Conservation (phyloP, 352 stramenopile genomes). For the Vaucheria bursata region DNA sequence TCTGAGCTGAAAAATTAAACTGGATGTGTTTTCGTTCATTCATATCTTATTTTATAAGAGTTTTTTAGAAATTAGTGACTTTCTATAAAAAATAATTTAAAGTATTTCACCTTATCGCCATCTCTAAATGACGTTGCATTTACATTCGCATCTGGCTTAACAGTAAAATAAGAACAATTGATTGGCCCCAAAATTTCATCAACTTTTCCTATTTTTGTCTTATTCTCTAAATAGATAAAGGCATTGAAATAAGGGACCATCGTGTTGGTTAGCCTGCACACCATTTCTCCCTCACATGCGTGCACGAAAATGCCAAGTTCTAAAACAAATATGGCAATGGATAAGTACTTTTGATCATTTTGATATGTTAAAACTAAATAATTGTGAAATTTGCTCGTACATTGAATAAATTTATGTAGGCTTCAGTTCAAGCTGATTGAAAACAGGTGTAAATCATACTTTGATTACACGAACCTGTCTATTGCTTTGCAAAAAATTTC, state of each 20-base stretch:
- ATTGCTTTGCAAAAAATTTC: no score
- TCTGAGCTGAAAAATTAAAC: neutral
- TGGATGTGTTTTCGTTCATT: neutral
- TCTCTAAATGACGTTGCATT: slow-evolving; percentile 86
- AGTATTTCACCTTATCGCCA: slow-evolving; percentile 90
- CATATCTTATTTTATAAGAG: neutral
- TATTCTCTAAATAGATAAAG: slow-evolving; percentile 94
- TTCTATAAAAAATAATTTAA: neutral
- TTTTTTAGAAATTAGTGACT: neutral
- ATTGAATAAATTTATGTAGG: neutral
- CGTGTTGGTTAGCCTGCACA: slow-evolving; percentile 89
- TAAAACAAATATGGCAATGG: no score
- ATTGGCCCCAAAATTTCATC: slow-evolving; percentile 97
- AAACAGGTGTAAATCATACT: neutral
- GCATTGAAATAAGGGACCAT: slow-evolving; percentile 98
- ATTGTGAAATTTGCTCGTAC: neutral
- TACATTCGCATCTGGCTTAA: slow-evolving; percentile 89
- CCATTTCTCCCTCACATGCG: slow-evolving; percentile 91
- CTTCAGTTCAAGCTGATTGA: neutral
- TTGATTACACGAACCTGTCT: no score
- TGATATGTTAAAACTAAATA: neutral
- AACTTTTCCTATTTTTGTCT: slow-evolving; percentile 96
- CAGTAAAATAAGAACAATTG: slow-evolving; percentile 86
- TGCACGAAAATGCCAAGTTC: slow-evolving; percentile 91
- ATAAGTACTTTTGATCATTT: neutral